Percentiles rank a stretch among this genome's conserved stretches.
These are phyloP conservation scores for Parastagonospora avenae DNA, from an alignment of 2,329 filamentous ascomycete genomes.

Conservation along the genomic window DNA sequence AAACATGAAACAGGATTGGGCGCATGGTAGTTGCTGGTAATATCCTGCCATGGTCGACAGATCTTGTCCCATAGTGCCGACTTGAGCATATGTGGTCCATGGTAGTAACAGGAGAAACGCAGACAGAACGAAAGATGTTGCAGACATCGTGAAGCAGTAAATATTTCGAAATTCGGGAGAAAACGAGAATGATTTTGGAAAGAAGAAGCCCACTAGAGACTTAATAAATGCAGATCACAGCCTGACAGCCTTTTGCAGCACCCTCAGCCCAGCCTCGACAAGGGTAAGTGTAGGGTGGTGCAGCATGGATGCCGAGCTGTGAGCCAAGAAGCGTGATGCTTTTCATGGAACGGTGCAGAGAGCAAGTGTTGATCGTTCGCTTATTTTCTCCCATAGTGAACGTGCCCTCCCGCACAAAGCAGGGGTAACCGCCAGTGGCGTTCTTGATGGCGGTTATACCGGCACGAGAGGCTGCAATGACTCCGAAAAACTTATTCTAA, in stretches of 20 bases:
- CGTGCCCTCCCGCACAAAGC: neutral
- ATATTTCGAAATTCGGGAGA: neutral
- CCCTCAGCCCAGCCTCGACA: neutral
- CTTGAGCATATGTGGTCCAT: slow-evolving; percentile 4
- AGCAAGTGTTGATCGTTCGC: neutral
- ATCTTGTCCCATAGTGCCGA: slow-evolving; percentile 15
- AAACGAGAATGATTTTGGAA: neutral
- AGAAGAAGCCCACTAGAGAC: no score
- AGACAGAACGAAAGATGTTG: neutral
- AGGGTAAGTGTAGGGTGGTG: neutral
- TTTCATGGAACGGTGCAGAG: neutral
- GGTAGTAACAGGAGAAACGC: neutral
- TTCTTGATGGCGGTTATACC: neutral
- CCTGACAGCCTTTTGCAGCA: neutral
- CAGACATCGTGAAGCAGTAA: neutral
- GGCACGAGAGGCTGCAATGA: neutral
- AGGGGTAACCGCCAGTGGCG: neutral
- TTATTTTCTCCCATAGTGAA: neutral
- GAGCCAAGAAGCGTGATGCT: neutral
- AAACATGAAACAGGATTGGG: slow-evolving; percentile 11
- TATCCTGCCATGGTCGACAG: slow-evolving; percentile 11
- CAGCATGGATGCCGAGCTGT: neutral
- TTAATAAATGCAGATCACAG: neutral
- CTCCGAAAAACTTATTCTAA: neutral
- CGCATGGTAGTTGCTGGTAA: slow-evolving; percentile 12